Evolutionary conservation across 1,284 basidiomycete species (phyloP).

Genomic region (Schizophyllum amplum): DNA sequence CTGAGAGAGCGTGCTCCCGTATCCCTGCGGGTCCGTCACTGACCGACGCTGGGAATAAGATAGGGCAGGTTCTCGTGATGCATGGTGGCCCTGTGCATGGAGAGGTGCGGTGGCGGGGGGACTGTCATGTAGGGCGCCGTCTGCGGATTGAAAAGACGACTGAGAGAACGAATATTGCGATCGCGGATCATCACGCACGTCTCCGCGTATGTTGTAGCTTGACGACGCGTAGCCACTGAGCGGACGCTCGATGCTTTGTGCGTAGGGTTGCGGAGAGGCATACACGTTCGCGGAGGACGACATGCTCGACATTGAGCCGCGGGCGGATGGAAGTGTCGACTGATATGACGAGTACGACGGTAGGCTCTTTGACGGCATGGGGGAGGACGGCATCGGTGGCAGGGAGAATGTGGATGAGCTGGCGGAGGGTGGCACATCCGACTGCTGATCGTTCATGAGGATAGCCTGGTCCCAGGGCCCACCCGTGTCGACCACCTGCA

Average conservation of each 20-base stretch:
- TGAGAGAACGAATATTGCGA: slow-evolving; percentile 23
- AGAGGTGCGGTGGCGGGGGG: slow-evolving; percentile 18
- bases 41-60: slow-evolving; percentile 19
- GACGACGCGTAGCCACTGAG: slow-evolving; percentile 15
- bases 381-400: slow-evolving; percentile 26
- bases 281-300: slow-evolving; percentile 19
- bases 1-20: slow-evolving; percentile 4
- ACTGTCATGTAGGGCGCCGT: slow-evolving; percentile 23
- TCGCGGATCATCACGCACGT: slow-evolving; percentile 23
- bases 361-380: slow-evolving; percentile 22
- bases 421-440: slow-evolving; percentile 24
- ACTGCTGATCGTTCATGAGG: slow-evolving; percentile 42
- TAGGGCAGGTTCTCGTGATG: slow-evolving; percentile 10
- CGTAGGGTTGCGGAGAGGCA: slow-evolving; percentile 16
- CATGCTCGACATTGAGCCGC: slow-evolving; percentile 15
- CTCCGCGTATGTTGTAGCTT: slow-evolving; percentile 18
- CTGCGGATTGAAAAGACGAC: slow-evolving; percentile 21
- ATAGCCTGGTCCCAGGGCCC: slow-evolving; percentile 50
- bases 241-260: slow-evolving; percentile 19
- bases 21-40: slow-evolving; percentile 14
- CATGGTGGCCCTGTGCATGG: slow-evolving; percentile 17
- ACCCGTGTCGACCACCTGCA: slow-evolving; percentile 42
- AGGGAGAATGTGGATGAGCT: slow-evolving; percentile 30
- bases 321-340: slow-evolving; percentile 13
- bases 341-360: slow-evolving; percentile 19